Evolutionary conservation across 2,329 filamentous ascomycete species (phyloP).

Genomic region (Teratosphaeria pseudoeucalypti): DNA sequence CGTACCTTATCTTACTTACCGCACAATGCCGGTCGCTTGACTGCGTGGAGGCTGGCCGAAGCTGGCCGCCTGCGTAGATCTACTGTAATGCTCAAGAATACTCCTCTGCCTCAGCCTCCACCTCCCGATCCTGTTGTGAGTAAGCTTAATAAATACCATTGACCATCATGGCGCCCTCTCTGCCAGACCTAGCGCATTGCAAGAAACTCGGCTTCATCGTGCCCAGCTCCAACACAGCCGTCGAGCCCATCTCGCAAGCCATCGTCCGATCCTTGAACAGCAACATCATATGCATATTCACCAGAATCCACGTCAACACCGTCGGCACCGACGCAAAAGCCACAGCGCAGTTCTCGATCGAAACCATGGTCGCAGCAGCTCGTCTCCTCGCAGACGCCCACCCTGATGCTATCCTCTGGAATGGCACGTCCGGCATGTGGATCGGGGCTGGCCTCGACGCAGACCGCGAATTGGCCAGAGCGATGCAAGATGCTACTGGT

Average conservation of each 20-base stretch:
- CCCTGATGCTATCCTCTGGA: slow-evolving; percentile 23
- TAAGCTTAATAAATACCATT: not conserved
- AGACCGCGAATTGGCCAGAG: slow-evolving; percentile 8
- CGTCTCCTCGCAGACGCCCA: slow-evolving; percentile 22
- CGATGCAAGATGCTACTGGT: slow-evolving; percentile 9
- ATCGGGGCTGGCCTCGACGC: slow-evolving; percentile 12
- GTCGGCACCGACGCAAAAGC: slow-evolving; percentile 27
- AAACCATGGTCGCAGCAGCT: slow-evolving; percentile 19
- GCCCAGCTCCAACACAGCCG: slow-evolving; percentile 35
- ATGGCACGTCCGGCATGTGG: slow-evolving; percentile 24
- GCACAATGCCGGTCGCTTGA: not conserved
- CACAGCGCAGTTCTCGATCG: slow-evolving; percentile 24
- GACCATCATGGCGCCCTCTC: not conserved
- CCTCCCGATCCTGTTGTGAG: too few species aligned
- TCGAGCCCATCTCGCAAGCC: slow-evolving; percentile 33
- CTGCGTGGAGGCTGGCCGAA: not conserved
- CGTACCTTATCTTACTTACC: not conserved
- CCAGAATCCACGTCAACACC: slow-evolving; percentile 32
- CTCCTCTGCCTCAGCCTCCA: too few species aligned
- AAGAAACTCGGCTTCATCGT: slow-evolving; percentile 31
- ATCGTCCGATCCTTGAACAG: slow-evolving; percentile 24
- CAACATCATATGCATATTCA: slow-evolving; percentile 24
- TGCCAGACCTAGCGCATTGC: slow-evolving; percentile 10
- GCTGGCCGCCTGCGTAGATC: not conserved
- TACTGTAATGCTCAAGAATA: not conserved